Evolutionary conservation across 2,329 filamentous ascomycete genomes (phyloP).

Genomic region (Huntiella omanensis): DNA sequence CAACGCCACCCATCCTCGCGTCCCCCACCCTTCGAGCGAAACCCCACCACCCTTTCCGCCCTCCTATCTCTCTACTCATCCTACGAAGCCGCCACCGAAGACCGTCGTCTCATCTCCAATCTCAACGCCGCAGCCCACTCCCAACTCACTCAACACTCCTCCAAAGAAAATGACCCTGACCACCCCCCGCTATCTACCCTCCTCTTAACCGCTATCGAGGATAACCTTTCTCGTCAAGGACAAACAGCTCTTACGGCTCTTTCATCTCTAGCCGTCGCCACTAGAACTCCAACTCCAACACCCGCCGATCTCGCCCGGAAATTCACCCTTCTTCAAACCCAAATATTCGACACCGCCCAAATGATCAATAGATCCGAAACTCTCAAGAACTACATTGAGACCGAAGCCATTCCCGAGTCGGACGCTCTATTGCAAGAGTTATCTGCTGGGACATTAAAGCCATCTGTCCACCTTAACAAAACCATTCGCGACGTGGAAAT

Average conservation of each 20-base stretch:
- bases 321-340: slow-evolving; percentile 37
- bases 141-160: slow-evolving; percentile 22
- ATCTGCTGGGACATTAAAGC: slow-evolving; percentile 28
- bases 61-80: slow-evolving; percentile 54
- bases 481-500: slow-evolving; percentile 59
- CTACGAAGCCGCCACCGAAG: slow-evolving; percentile 64
- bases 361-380: slow-evolving; percentile 31
- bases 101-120: slow-evolving; percentile 35
- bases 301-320: slow-evolving; percentile 30
- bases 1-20: slow-evolving; percentile 26
- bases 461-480: slow-evolving; percentile 39
- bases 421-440: slow-evolving; percentile 24
- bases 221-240: slow-evolving; percentile 25
- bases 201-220: too few species aligned
- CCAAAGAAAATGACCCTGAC: slow-evolving; percentile 5
- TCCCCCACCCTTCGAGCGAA: slow-evolving; percentile 65
- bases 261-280: slow-evolving; percentile 29
- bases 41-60: slow-evolving; percentile 59
- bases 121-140: slow-evolving; percentile 41
- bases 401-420: slow-evolving; percentile 25
- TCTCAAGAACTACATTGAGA: slow-evolving; percentile 36
- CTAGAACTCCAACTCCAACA: slow-evolving; percentile 30
- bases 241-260: slow-evolving; percentile 36
- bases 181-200: too few species aligned
- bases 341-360: slow-evolving; percentile 35